Conservation (phyloP, 2,329 filamentous ascomycete genomes). For the Calonectria pseudoturangicola region DNA sequence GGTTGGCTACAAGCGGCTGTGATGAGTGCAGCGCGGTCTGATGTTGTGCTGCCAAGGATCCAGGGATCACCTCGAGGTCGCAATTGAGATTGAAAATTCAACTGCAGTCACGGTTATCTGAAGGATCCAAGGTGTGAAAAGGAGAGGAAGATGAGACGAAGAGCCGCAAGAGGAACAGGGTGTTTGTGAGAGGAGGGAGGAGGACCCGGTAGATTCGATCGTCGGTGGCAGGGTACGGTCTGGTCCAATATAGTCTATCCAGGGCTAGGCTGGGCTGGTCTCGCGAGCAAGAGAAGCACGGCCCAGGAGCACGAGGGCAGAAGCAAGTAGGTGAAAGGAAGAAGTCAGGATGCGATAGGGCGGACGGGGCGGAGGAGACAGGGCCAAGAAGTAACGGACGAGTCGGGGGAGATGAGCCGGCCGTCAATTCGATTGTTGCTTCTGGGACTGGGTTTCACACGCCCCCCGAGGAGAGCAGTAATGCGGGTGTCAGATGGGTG, state of each 20-base stretch:
- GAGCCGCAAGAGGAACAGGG: neutral
- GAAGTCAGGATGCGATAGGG: conserved; percentile 11
- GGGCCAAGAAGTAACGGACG: conserved; percentile 1
- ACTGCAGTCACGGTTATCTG: conserved; percentile 28
- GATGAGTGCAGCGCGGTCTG: neutral
- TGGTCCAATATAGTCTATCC: conserved; percentile 23
- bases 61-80: conserved; percentile 15
- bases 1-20: neutral
- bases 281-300: conserved; percentile 28
- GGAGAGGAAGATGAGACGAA: conserved; percentile 7
- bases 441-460: conserved; percentile 30
- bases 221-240: conserved; percentile 35
- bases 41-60: conserved; percentile 1
- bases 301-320: conserved; percentile 21
- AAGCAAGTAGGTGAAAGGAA: conserved; percentile 26
- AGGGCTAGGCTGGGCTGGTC: conserved; percentile 24
- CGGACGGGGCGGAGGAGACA: conserved; percentile 7
- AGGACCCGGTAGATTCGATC: conserved; percentile 27
- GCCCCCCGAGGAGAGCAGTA: conserved; percentile 18
- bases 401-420: conserved; percentile 18
- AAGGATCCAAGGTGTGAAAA: neutral
- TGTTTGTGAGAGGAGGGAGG: conserved; percentile 24
- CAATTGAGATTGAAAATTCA: conserved; percentile 25
- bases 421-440: conserved; percentile 24
- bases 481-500: conserved; percentile 24